Evolutionary conservation across 345 rosid genomes (phyloP), one percentile per base, ranked within the genome.

Genomic region (Salix viminalis): DNA sequence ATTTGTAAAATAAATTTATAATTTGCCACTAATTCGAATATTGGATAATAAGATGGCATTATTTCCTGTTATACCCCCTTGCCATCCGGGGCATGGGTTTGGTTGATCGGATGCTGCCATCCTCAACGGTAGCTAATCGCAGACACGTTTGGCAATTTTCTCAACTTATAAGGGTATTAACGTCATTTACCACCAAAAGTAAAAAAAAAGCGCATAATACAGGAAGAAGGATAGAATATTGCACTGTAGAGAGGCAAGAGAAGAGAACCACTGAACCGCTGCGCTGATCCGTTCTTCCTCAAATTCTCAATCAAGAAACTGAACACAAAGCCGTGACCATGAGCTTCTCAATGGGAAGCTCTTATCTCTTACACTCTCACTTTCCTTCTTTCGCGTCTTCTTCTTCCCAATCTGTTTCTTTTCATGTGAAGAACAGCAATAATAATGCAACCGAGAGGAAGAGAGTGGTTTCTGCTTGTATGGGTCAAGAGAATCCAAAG

Each of bases 321-420:
- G 2, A 26, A 66, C 41, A 66, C 10, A 16, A 71, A 46, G n/a
- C 56, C 26, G 54, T 54, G 36, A 66, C 37, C 60, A 76, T 87
- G 89, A 86, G 85, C 76, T 86, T 86, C 52, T 73, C 80, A 23
- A 67, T 85, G 44, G 97, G 89, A 60, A 83, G 87, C 84, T 80
- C 88, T 72, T 83, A 75, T 78, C 83, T 84, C 32, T 44, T 82
- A 37, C 89, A 83, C 19, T 74, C 87, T 75, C 85, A 83, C 70
- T 81, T 76, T 79, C 80, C 75, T 13, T 75, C 75, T 23, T 52
- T 83, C 71, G 74, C 82, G 65, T 67, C 75, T 76, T 71, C 78
- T 77, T 74, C 79, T 74, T 46, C 92, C 24, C 79, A 77, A 64
- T 84, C 88, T 68, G 32, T 79, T n/a, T 68, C 79, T 60, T 60